Base-by-base conservation (phyloP, 2,329 filamentous ascomycete genomes). In the Arthrobotrys sinensis region DNA sequence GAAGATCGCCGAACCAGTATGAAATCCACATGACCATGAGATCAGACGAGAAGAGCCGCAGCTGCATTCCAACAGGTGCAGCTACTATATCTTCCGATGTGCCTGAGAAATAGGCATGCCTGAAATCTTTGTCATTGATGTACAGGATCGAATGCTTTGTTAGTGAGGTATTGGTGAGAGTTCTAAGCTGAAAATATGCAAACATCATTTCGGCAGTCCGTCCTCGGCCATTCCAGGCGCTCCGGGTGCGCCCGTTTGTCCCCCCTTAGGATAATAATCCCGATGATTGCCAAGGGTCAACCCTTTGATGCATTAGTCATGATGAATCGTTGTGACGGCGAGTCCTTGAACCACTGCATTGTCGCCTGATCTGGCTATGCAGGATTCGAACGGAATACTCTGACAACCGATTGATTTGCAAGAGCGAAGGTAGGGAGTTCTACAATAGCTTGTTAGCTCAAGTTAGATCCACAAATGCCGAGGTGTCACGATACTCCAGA, bases 341-440 rank as follows among this genome's bases (percentile, higher is more conserved):
- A 64, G 40, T 19, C 60, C 60, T 64, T 64, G 21, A 4, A 40
- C 24, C 12, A 28, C 21, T 16, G 60, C 40, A 66, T 38, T 50
- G 50, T 66, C 60, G 69, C 50, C 60, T 60, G 48, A 73, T 73
- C 38, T 16, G 50, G 50, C 7, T 43, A 50, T 46, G 16, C 21
- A 60, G 34, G 28, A 72, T 40, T 28, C 34, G 2, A 36, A 43
- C 55, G 40, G 69, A 11, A 66, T 48, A 45, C 40, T 64, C 52
- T 53, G 16, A 19, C 57, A 28, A 60, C 48, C 8, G 32, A 24
- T 34, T 48, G 21, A 64, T 43, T 36, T 40, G n/a, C 50, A 64
- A 73, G 60, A 60, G 69, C 69, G 69, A 73, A 73, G 16, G 60
- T 73, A 63, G 43, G 16, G 14, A 12, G 43, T 16, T 32, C 28